A percentile compares a stretch with the other conserved stretches of the same genome.
phyloP scores from a whole-genome alignment of 805 yeast species.

The Cyberlindnera euphorbiae region DNA sequence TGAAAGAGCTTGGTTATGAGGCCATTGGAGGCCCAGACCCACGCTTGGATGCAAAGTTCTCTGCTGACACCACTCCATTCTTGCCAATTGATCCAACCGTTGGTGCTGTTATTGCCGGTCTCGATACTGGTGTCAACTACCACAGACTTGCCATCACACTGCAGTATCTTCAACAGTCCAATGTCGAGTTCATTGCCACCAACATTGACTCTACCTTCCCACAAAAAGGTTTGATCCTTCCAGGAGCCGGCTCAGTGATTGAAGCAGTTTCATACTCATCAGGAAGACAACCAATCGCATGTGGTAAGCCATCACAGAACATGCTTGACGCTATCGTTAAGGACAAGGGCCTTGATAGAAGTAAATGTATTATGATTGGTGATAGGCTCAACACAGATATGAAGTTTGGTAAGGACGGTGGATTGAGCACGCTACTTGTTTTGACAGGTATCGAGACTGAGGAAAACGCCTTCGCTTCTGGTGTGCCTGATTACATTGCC shows the following conservation, averaged over 20 bases:
- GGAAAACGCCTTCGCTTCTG: slow-evolving; percentile 43
- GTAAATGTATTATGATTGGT: slow-evolving; percentile 84
- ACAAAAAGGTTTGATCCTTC: slow-evolving; percentile 73
- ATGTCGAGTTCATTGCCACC: slow-evolving; percentile 79
- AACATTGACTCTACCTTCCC: slow-evolving; percentile 96
- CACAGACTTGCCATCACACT: slow-evolving; percentile 75
- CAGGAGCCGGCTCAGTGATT: slow-evolving; percentile 94
- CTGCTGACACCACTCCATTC: slow-evolving; percentile 51
- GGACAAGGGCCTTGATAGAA: slow-evolving; percentile 47
- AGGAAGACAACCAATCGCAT: slow-evolving; percentile 80
- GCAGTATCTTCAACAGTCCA: slow-evolving; percentile 66
- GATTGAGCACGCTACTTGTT: slow-evolving; percentile 80
- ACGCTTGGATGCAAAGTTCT: slow-evolving; percentile 45
- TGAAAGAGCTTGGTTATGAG: slow-evolving; percentile 65
- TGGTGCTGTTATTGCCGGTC: slow-evolving; percentile 87
- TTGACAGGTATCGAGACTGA: slow-evolving; percentile 89
- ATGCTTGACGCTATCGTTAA: slow-evolving; percentile 88
- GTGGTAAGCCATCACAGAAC: slow-evolving; percentile 88
- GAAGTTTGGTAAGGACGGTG: slow-evolving; percentile 84
- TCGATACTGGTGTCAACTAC: slow-evolving; percentile 74
- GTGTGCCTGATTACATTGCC: slow-evolving; percentile 63
- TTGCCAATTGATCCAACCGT: slow-evolving; percentile 63
- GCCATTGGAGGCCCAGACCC: slow-evolving; percentile 85
- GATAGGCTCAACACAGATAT: slow-evolving; percentile 95
- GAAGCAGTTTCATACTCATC: slow-evolving; percentile 69